Evolutionary conservation across 768 basidiomycete species (phyloP), one percentile per base, ranked within the genome.

Genomic region (Daedaleopsis sinensis): DNA sequence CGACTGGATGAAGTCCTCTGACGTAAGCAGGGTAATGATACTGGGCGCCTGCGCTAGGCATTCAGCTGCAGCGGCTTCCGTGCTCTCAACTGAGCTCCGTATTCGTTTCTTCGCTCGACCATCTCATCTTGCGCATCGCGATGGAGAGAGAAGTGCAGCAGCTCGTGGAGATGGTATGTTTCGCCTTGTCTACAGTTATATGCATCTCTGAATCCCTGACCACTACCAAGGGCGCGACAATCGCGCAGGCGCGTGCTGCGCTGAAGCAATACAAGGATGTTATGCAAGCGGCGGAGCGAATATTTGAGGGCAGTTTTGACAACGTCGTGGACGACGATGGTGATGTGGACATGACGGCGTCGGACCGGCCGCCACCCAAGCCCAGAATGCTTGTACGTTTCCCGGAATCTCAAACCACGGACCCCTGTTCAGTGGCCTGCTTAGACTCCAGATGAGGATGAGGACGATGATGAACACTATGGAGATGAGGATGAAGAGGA

Each of bases 231-330:
- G 95, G 95, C 66, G 93, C 93, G 35, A 91, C 90, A 0, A 72
- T 76, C 12, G 84, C 86, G 13, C 91, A 95, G 77, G 95, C 96
- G 43, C 84, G 84, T 67, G 91, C 90, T 35, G 95, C 95, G 18
- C 75, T 97, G 70, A 83, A 80, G 63, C 86, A 87, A 68, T 84
- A 90, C 71, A 91, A 86, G 63, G 94, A 98, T 80, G 93, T 95
- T 38, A 93, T 93, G 91, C 82, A 91, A 70, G 95, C 95, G 15
- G 94, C 94, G 2, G 94, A 94, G 72, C 82, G 82, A 49, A 86
- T 93, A 61, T 91, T 93, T 62, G 88, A 91, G 63, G 95, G 95
- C 13, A 86, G 89, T 65, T 94, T 92, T 68, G 90, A 92, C 67
- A 77, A 89, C 70, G 77, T 93, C n/a, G 74, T 78, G 19, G 84